phyloP scores from a whole-genome alignment of 2,329 filamentous ascomycete species.

The Diaporthe vaccinii region DNA sequence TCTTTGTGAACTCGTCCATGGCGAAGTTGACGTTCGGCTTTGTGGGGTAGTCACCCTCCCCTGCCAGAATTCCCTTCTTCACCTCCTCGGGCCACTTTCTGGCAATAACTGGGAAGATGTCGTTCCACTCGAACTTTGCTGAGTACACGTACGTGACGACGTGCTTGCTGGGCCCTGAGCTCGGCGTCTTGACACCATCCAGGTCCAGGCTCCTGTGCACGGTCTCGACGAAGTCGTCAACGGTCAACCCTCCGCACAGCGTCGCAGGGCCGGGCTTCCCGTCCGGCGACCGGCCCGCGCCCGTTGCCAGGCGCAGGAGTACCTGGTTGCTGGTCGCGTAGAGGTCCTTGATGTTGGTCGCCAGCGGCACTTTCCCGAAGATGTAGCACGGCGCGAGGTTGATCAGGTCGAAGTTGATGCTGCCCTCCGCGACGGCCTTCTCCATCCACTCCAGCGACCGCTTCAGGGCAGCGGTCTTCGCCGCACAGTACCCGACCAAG shows the following conservation, averaged over 20 bases:
- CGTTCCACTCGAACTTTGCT: conserved; percentile 35
- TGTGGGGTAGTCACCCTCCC: conserved; percentile 37
- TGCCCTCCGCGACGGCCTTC: conserved; percentile 35
- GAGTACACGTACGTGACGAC: conserved; percentile 33
- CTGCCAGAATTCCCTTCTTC: conserved; percentile 37
- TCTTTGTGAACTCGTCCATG: conserved; percentile 11
- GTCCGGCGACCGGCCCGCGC: conserved; percentile 11
- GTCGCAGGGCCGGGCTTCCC: conserved; percentile 3
- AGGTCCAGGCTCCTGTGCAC: conserved; percentile 37
- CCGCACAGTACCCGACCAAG: conserved; percentile 38
- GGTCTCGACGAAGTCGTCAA: conserved; percentile 35
- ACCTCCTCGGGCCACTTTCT: conserved; percentile 40
- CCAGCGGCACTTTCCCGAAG: conserved; percentile 38
- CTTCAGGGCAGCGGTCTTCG: conserved; percentile 40
- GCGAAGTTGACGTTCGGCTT: conserved; percentile 33
- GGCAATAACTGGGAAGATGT: conserved; percentile 29
- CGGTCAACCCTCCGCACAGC: neutral
- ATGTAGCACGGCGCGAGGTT: conserved; percentile 39
- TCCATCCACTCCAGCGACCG: conserved; percentile 38
- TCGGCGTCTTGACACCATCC: conserved; percentile 34
- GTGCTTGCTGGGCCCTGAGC: conserved; percentile 32
- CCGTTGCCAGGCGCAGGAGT: conserved; percentile 28
- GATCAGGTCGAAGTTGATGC: conserved; percentile 39
- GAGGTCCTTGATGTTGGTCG: conserved; percentile 31
- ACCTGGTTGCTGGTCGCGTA: conserved; percentile 36